A percentile compares a stretch with the other conserved stretches of the same genome.
Conservation (phyloP, 179 eudicot species). For the Actinidia chinensis region DNA sequence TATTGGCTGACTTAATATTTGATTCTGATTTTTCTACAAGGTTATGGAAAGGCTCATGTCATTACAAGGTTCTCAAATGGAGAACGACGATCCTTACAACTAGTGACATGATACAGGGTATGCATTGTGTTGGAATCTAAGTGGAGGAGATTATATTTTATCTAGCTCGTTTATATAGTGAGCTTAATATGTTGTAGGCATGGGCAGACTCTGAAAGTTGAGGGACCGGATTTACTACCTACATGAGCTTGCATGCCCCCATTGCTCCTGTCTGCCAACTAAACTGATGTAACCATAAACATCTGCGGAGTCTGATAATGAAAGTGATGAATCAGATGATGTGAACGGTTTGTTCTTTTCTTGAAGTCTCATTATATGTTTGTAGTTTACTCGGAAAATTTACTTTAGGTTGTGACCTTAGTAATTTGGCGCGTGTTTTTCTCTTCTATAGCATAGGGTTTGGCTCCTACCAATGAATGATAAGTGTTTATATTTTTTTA, state of each 20-base stretch:
- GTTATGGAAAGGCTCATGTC: constrained; percentile 98
- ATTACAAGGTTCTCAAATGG: constrained; percentile 93
- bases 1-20: not conserved
- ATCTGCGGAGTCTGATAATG: constrained; percentile 83
- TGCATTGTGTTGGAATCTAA: constrained; percentile 14
- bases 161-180: constrained; percentile 2
- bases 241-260: constrained; percentile 98
- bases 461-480: no score
- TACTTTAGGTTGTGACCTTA: not conserved
- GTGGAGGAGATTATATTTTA: not conserved
- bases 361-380: not conserved
- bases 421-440: not conserved
- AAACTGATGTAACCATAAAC: constrained; percentile 94
- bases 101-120: constrained; percentile 95
- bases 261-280: constrained; percentile 93
- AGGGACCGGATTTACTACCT: constrained; percentile 98
- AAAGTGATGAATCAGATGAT: constrained; percentile 92
- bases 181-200: constrained; percentile 48
- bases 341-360: constrained; percentile 57
- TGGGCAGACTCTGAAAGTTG: constrained; percentile 99
- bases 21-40: constrained; percentile 34
- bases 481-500: no score
- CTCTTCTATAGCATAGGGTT: not conserved
- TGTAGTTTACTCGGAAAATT: not conserved
- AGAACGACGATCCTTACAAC: constrained; percentile 92